These are phyloP conservation scores for Cenchrus purpureus DNA, from an alignment of 176 grass and related monocot genomes.

Conservation along the genomic window DNA sequence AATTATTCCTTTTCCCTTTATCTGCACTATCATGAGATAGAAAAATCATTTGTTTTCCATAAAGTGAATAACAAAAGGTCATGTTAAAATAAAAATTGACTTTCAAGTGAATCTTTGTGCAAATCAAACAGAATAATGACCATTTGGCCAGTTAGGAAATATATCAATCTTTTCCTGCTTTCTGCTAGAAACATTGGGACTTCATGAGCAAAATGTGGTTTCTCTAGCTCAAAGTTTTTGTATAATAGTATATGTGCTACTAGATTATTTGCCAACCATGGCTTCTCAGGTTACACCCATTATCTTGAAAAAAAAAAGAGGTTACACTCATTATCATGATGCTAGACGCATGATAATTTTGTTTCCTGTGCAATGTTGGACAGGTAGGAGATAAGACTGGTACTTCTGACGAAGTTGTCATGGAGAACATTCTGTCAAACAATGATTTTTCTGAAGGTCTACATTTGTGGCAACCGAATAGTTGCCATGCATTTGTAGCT, in stretches of 20 bases:
- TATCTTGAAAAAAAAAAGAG: too few relatives aligned
- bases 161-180: not conserved
- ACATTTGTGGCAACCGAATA: constrained; percentile 70
- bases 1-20: not conserved
- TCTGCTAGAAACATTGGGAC: not conserved
- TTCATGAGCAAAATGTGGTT: constrained; percentile 26
- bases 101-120: not conserved
- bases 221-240: not conserved
- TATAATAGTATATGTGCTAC: not conserved
- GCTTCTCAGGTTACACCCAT: not conserved
- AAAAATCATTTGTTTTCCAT: not conserved
- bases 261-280: constrained; percentile 5
- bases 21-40: not conserved
- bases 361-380: constrained; percentile 29
- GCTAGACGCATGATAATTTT: not conserved
- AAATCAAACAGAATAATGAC: not conserved
- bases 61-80: not conserved
- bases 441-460: constrained; percentile 85
- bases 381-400: constrained; percentile 45
- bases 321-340: not conserved
- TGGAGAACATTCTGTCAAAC: constrained; percentile 83
- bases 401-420: constrained; percentile 43
- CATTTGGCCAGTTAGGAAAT: not conserved
- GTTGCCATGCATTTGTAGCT: constrained; percentile 75
- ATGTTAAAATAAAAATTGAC: not conserved